Conservation (phyloP, 164 flowering plant genomes). For the Liquidambar formosana region DNA sequence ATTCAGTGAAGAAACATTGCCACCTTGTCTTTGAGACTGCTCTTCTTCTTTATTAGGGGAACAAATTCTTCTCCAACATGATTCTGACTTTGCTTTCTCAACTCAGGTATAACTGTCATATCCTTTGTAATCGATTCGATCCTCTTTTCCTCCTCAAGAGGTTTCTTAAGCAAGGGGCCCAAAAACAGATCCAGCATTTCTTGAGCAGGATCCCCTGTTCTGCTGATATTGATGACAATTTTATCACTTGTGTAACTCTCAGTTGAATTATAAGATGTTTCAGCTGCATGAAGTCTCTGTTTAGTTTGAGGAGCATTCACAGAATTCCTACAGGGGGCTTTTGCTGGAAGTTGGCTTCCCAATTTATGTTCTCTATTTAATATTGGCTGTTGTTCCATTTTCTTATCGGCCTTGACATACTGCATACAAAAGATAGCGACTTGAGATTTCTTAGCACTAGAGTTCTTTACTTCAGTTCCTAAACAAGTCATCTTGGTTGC, state of each 20-base stretch:
- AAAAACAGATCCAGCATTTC: conserved; percentile 70
- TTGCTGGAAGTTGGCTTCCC: conserved; percentile 11
- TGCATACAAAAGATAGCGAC: conserved; percentile 27
- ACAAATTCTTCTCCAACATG: conserved; percentile 26
- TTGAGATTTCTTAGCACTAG: background rate
- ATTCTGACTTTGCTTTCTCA: conserved; percentile 17
- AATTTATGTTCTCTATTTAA: conserved; percentile 14
- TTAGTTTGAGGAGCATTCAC: conserved; percentile 9
- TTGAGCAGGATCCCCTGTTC: conserved; percentile 53
- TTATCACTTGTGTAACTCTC: conserved; percentile 12
- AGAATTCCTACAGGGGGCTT: conserved; percentile 12
- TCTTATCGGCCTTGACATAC: conserved; percentile 45
- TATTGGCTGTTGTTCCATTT: conserved; percentile 16
- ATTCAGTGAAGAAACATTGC: conserved; percentile 56
- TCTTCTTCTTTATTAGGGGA: conserved; percentile 49
- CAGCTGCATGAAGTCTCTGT: conserved; percentile 5
- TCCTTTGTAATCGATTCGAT: conserved; percentile 17
- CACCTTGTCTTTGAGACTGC: conserved; percentile 66
- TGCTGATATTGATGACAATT: conserved; percentile 3
- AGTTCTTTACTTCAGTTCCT: background rate
- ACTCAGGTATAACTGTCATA: conserved; percentile 13
- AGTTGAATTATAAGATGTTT: conserved; percentile 4
- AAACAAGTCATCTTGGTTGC: background rate
- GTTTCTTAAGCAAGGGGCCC: conserved; percentile 58
- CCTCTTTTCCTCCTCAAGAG: conserved; percentile 31